Evolutionary conservation across 805 yeast genomes (phyloP).

Genomic region (Wickerhamiella sergipiensis): DNA sequence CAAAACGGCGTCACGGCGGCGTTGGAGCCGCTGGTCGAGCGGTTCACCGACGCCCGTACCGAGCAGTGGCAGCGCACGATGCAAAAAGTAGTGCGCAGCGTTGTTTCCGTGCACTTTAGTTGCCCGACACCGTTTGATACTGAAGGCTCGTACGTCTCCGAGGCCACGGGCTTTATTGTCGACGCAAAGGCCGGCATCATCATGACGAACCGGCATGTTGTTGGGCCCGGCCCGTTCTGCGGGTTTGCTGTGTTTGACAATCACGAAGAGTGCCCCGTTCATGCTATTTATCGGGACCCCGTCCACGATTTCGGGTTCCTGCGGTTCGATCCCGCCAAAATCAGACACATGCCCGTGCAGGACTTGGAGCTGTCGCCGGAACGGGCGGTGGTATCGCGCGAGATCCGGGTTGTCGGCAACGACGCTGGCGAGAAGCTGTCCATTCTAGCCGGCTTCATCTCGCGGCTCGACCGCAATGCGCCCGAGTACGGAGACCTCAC

Average conservation of each 20-base stretch:
- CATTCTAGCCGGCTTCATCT: conserved; percentile 73
- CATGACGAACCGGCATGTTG: conserved; percentile 86
- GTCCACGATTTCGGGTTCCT: conserved; percentile 91
- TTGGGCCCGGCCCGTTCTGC: conserved; percentile 86
- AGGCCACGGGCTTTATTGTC: conserved; percentile 94
- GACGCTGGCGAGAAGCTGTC: conserved; percentile 92
- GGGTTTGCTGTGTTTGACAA: conserved; percentile 89
- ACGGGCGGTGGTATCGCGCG: conserved; percentile 79
- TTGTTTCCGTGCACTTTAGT: conserved; percentile 79
- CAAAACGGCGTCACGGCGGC: not conserved
- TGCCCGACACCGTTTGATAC: conserved; percentile 81
- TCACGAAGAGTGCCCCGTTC: conserved; percentile 83
- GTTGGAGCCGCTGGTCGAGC: not conserved
- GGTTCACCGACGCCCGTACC: not conserved
- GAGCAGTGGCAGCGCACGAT: conserved; percentile 68
- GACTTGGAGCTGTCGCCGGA: conserved; percentile 65
- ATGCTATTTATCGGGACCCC: conserved; percentile 82
- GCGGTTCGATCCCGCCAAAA: conserved; percentile 53
- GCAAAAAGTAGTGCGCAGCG: conserved; percentile 66
- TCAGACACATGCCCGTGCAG: conserved; percentile 60
- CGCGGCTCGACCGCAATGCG: conserved; percentile 79
- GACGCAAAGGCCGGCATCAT: conserved; percentile 72
- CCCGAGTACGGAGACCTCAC: conserved; percentile 84
- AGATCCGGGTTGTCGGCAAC: conserved; percentile 88
- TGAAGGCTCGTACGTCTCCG: conserved; percentile 57